Conservation (phyloP, 306 rosid species). For the Malus fusca region DNA sequence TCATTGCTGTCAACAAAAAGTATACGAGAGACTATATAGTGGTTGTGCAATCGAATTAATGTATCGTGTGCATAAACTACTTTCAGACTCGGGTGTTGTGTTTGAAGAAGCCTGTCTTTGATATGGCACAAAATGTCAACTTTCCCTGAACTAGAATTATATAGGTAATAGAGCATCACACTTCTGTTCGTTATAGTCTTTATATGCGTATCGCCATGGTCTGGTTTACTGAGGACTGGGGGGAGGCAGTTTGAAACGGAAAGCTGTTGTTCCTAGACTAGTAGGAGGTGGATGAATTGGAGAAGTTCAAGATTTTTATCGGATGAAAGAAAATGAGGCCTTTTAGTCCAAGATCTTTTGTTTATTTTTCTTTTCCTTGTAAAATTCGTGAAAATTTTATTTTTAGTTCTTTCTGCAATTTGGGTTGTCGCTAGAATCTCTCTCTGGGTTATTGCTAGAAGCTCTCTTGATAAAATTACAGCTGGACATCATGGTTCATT, state of each 20-base stretch:
- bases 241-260: neutral
- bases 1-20: neutral
- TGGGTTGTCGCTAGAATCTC: neutral
- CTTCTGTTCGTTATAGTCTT: neutral
- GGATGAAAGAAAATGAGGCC: neutral
- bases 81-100: neutral
- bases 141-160: neutral
- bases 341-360: neutral
- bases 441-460: neutral
- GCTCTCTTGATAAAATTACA: neutral
- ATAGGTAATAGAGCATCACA: neutral
- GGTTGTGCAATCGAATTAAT: neutral
- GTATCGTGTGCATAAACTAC: neutral
- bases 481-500: neutral
- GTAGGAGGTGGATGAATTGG: neutral
- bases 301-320: neutral
- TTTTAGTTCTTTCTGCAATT: neutral
- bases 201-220: neutral
- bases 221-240: neutral
- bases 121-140: neutral
- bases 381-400: neutral
- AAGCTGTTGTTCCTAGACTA: neutral
- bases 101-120: neutral
- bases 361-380: neutral
- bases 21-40: neutral